These are phyloP conservation scores for Mucor irregularis DNA, from an alignment of 371 early-diverging fungal genomes.

Conservation along the genomic window DNA sequence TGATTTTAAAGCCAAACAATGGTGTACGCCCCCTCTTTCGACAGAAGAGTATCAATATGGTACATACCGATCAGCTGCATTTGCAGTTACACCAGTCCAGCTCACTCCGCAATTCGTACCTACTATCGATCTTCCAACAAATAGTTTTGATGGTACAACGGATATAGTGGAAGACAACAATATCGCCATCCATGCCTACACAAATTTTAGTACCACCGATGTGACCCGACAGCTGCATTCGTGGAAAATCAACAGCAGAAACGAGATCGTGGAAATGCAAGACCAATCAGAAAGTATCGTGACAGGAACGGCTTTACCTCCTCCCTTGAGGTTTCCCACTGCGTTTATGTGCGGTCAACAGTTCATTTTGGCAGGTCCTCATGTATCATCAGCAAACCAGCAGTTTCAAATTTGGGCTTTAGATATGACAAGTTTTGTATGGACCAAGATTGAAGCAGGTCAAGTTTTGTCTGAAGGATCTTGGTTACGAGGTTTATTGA, in stretches of 20 bases:
- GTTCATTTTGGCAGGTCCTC: constrained; percentile 70
- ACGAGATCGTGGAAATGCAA: constrained; percentile 37
- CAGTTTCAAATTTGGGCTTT: constrained; percentile 76
- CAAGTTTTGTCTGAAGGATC: constrained; percentile 62
- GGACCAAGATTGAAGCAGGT: constrained; percentile 71
- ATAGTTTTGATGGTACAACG: constrained; percentile 1
- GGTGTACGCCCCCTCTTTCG: constrained; percentile 54
- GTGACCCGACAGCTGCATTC: constrained; percentile 64
- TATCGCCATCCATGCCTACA: constrained; percentile 55
- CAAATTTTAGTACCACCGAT: constrained; percentile 67
- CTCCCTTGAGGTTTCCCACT: constrained; percentile 74
- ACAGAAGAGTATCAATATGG: constrained; percentile 61
- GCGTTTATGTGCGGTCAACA: constrained; percentile 65
- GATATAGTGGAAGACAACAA: constrained; percentile 7
- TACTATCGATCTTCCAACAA: constrained; percentile 15
- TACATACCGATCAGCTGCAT: constrained; percentile 67
- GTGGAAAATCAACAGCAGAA: constrained; percentile 40
- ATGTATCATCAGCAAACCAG: constrained; percentile 55
- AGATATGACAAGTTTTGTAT: constrained; percentile 56
- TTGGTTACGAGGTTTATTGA: constrained; percentile 70
- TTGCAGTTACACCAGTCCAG: constrained; percentile 47
- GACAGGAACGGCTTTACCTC: constrained; percentile 54
- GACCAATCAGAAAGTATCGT: constrained; percentile 60
- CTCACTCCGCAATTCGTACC: constrained; percentile 27
- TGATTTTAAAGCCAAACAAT: constrained; percentile 52